Evolutionary conservation across 73 alveolate genomes (phyloP), one percentile per base, ranked within the genome.

Genomic region (Durusdinium trenchii): DNA sequence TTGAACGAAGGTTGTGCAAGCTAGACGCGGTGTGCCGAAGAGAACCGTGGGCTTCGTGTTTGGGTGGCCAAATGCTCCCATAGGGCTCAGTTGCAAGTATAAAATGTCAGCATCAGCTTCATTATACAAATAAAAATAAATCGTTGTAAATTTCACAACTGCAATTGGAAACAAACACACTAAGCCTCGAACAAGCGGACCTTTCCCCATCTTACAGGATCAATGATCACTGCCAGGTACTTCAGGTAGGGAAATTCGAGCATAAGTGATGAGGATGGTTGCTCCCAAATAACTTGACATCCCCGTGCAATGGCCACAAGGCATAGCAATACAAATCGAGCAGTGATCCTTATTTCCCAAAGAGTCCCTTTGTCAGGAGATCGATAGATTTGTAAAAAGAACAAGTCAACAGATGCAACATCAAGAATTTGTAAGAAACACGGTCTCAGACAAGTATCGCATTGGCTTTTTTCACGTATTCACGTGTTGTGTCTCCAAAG

Each of bases 21-120:
- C 85, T 35, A 46, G 89, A 26, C 5, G 43, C 89, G 46, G 23
- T 2, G 89, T 45, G 14, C 89, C 89, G 51, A 78, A 78, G 20
- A 10, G 26, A 23, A 45, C 28, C 2, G 89, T 78, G 40, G 89
- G 89, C 45, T 78, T 78, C 23, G 61, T 2, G 50, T 78, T 78
- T 1, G 89, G 45, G 28, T 78, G 89, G 42, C 89, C 89, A 43
- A 1, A 78, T 16, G 89, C 89, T 26, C 64, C 89, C 89, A 78
- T 78, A 9, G 89, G 89, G 46, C 89, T 78, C 26, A 46, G 89
- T 75, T 12, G 57, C n/a, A 10, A 4, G 62, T 45, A 20, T 38
- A 2, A 23, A 3, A 23, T 3, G 9, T 9, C 76, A 62, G 4
- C 40, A 23, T 62, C 9, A 3, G 48, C 23, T 5, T 36, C 7